phyloP scores from a whole-genome alignment of 75 land plant genomes.

The Cupressus sempervirens region DNA sequence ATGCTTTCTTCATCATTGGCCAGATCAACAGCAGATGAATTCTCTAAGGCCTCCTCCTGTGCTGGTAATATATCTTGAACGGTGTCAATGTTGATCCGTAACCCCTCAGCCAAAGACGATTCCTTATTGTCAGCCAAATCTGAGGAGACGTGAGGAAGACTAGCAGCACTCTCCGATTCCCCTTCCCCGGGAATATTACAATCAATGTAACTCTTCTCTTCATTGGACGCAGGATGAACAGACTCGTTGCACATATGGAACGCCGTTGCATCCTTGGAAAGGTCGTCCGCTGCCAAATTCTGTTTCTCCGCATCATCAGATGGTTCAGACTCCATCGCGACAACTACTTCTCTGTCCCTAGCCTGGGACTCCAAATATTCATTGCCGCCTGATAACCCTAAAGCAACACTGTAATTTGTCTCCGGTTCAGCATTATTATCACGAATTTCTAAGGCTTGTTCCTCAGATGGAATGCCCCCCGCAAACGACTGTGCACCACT shows the following conservation, averaged over 20 bases:
- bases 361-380: constrained; percentile 6
- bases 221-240: background rate
- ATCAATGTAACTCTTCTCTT: background rate
- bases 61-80: background rate
- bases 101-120: background rate
- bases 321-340: background rate
- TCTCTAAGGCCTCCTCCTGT: background rate
- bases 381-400: background rate
- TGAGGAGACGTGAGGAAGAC: background rate
- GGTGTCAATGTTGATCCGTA: background rate
- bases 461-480: constrained; percentile 1
- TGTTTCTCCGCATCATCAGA: background rate
- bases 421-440: background rate
- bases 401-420: background rate
- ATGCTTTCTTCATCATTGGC: constrained; percentile 1
- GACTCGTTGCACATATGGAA: background rate
- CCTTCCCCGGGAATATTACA: background rate
- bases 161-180: background rate
- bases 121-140: background rate
- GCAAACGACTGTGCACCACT: background rate
- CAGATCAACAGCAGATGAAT: background rate
- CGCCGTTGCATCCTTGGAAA: background rate
- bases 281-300: background rate
- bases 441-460: background rate
- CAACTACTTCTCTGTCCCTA: background rate